Evolutionary conservation across 768 basidiomycete genomes (phyloP).

Genomic region (Sistotremastrum suecicum): DNA sequence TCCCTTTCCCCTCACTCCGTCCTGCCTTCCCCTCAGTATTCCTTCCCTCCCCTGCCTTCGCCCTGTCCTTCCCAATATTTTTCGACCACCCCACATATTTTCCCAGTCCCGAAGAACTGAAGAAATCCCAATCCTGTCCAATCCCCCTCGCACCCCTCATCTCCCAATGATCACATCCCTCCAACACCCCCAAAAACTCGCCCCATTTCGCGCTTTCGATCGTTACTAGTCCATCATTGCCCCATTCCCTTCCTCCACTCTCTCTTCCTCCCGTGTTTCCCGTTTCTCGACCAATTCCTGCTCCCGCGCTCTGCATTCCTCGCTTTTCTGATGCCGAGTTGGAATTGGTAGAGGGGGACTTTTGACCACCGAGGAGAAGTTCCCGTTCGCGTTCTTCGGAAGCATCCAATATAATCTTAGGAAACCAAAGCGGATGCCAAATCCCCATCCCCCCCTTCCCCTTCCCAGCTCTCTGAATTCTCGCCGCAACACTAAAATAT

Average conservation of each 20-base stretch:
- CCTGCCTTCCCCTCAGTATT: not conserved
- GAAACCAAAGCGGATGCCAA: constrained; percentile 95
- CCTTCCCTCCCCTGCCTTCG: no score
- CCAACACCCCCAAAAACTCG: constrained; percentile 81
- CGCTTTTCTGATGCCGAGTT: not conserved
- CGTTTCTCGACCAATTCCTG: not conserved
- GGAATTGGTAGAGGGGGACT: not conserved
- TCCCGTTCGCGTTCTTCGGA: constrained; percentile 50
- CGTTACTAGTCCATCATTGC: constrained; percentile 87
- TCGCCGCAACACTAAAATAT: constrained; percentile 84
- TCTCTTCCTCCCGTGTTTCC: constrained; percentile 29
- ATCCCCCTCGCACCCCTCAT: constrained; percentile 78
- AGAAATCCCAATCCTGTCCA: constrained; percentile 45
- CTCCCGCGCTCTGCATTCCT: constrained; percentile 13
- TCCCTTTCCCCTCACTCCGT: not conserved
- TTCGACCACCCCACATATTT: no score
- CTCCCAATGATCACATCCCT: constrained; percentile 94
- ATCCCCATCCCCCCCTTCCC: constrained; percentile 36
- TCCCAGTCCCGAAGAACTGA: no score
- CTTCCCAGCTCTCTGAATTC: constrained; percentile 25
- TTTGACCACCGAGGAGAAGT: constrained; percentile 17
- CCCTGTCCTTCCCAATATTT: no score
- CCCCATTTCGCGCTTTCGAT: constrained; percentile 94
- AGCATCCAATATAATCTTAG: constrained; percentile 87
- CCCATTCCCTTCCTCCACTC: constrained; percentile 44